A percentile compares a stretch with the other conserved stretches of the same genome.
These are phyloP conservation scores for Sindora glabra DNA, from an alignment of 306 rosid species.

Conservation along the genomic window DNA sequence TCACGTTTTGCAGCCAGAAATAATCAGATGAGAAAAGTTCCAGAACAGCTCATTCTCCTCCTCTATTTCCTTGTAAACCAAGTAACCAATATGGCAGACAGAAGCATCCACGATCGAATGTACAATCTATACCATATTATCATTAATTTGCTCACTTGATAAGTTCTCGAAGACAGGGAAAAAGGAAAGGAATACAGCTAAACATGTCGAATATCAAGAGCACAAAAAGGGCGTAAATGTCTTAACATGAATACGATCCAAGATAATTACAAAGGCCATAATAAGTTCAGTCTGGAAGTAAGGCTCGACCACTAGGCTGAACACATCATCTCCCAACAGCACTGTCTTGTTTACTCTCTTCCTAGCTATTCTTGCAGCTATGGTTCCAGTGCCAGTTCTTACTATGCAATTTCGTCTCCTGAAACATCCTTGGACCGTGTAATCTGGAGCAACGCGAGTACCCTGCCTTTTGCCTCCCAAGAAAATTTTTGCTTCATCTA, in stretches of 20 bases:
- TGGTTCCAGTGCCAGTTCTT: constrained; percentile 10
- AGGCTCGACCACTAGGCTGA: constrained; percentile 31
- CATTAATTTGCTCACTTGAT: no score
- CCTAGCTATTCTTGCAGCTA: constrained; percentile 35
- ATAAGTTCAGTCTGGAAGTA: constrained; percentile 24
- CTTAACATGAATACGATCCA: constrained; percentile 38
- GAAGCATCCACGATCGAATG: no score
- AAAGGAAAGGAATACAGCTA: no score
- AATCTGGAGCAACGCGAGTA: constrained; percentile 17
- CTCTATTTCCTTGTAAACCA: no score
- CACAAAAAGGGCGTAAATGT: constrained; percentile 34
- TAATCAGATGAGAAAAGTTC: no score
- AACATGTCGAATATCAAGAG: no score
- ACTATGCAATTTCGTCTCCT: constrained; percentile 32
- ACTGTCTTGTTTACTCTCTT: constrained; percentile 34
- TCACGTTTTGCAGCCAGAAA: no score
- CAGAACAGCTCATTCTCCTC: no score
- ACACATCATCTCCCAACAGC: constrained; percentile 35
- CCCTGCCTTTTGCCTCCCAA: background rate
- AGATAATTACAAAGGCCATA: constrained; percentile 38
- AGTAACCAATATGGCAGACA: no score
- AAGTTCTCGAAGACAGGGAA: no score
- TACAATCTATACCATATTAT: no score
- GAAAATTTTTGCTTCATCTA: constrained; percentile 25
- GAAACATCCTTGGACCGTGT: constrained; percentile 37